phyloP scores from a whole-genome alignment of 805 yeast genomes.

The Monosporozyma yasuniensis region DNA sequence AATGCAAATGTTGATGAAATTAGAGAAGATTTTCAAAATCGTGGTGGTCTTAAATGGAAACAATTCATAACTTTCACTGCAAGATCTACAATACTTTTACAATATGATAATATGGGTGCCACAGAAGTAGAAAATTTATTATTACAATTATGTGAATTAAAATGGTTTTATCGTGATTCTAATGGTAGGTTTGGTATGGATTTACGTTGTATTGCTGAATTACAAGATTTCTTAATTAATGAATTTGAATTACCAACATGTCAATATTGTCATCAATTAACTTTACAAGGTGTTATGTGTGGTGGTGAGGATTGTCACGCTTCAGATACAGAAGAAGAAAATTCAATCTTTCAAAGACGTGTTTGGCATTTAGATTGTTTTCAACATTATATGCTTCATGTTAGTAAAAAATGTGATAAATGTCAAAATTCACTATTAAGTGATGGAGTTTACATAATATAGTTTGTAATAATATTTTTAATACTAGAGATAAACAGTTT shows the following conservation, averaged over 20 bases:
- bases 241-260: conserved; percentile 16
- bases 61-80: conserved; percentile 11
- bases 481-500: no score
- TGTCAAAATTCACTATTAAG: conserved; percentile 13
- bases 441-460: conserved; percentile 19
- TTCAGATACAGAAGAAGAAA: neutral
- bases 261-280: conserved; percentile 16
- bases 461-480: no score
- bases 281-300: conserved; percentile 22
- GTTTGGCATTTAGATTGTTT: conserved; percentile 28
- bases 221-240: conserved; percentile 18
- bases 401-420: conserved; percentile 14
- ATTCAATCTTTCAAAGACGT: neutral
- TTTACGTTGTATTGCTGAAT: conserved; percentile 18
- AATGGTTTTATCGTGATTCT: conserved; percentile 22
- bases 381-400: conserved; percentile 23
- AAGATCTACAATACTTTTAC: conserved; percentile 17
- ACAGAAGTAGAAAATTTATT: conserved; percentile 17
- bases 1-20: neutral
- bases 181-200: conserved; percentile 23
- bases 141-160: conserved; percentile 14
- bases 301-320: conserved; percentile 6
- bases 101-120: conserved; percentile 13
- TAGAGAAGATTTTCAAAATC: neutral
- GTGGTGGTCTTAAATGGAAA: conserved; percentile 7